These are phyloP conservation scores for Lumnitzera littorea DNA, from an alignment of 345 rosid genomes.

Conservation along the genomic window DNA sequence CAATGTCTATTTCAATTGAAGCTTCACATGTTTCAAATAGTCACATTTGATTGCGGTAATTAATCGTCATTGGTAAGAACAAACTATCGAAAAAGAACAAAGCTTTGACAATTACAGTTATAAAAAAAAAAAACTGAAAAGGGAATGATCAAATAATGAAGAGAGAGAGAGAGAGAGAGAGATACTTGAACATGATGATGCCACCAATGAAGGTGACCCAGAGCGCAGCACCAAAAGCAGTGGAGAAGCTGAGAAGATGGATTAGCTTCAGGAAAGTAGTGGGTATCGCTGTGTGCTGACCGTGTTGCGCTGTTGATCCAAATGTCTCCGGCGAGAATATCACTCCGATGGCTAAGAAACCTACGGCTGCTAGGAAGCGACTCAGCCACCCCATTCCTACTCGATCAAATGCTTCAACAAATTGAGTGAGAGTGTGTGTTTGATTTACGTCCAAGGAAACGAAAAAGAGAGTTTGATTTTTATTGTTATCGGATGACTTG, in stretches of 20 bases:
- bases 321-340: conserved; percentile 86
- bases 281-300: conserved; percentile 10
- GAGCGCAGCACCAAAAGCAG: conserved; percentile 91
- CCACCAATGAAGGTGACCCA: conserved; percentile 99
- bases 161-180: too few relatives aligned
- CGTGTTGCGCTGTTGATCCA: conserved; percentile 48
- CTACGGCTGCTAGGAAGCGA: conserved; percentile 59
- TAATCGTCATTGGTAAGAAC: too few relatives aligned
- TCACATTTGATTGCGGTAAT: too few relatives aligned
- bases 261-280: conserved; percentile 59
- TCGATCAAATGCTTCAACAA: too few relatives aligned
- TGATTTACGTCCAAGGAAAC: too few relatives aligned
- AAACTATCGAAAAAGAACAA: too few relatives aligned
- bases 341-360: conserved; percentile 72
- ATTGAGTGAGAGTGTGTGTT: too few relatives aligned
- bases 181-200: conserved; percentile 95
- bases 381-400: conserved; percentile 68
- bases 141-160: not conserved
- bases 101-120: not conserved
- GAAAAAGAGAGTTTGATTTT: too few relatives aligned
- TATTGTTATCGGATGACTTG: too few relatives aligned
- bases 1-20: too few relatives aligned
- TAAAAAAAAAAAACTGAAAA: not conserved
- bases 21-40: too few relatives aligned
- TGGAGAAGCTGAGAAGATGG: conserved; percentile 85